Percentiles rank a stretch among this genome's conserved stretches.
Evolutionary conservation across 352 stramenopile genomes (phyloP).

Genomic region (Globisporangium mamillatum): DNA sequence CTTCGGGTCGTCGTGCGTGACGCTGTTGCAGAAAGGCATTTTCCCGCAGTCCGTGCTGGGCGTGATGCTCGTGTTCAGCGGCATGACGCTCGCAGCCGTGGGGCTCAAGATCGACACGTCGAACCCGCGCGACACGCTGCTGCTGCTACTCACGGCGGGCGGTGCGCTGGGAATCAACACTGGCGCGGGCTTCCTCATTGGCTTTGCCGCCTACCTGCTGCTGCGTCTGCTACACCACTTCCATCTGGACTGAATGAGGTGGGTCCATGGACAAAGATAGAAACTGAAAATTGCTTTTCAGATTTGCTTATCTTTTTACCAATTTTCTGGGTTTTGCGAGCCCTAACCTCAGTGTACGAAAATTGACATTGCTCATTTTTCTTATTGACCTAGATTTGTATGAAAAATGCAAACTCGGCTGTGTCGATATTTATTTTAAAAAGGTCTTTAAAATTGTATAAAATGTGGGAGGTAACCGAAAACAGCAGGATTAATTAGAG

Average conservation of each 20-base stretch:
- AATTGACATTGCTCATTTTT: too few relatives aligned
- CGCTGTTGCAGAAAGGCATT: constrained; percentile 50
- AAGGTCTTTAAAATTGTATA: too few relatives aligned
- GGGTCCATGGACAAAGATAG: too few relatives aligned
- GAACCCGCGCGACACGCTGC: constrained; percentile 31
- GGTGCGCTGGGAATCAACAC: constrained; percentile 53
- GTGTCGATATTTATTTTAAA: too few relatives aligned
- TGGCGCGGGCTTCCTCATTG: constrained; percentile 53
- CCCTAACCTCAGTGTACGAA: too few relatives aligned
- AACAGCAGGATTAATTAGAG: too few relatives aligned
- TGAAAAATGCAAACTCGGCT: too few relatives aligned
- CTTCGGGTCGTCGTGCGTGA: constrained; percentile 74
- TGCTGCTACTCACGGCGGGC: constrained; percentile 41
- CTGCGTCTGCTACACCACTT: constrained; percentile 27
- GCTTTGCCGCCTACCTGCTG: constrained; percentile 32
- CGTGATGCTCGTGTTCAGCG: constrained; percentile 60
- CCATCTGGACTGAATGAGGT: not conserved
- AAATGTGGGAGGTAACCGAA: too few relatives aligned
- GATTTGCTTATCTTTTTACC: too few relatives aligned
- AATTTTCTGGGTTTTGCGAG: too few relatives aligned
- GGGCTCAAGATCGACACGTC: constrained; percentile 47
- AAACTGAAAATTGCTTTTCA: too few relatives aligned
- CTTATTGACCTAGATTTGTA: too few relatives aligned
- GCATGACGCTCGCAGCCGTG: constrained; percentile 44
- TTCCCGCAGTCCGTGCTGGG: constrained; percentile 57